A percentile compares a stretch with the other conserved stretches of the same genome.
phyloP scores from a whole-genome alignment of 306 rosid species.

The Fagus crenata region DNA sequence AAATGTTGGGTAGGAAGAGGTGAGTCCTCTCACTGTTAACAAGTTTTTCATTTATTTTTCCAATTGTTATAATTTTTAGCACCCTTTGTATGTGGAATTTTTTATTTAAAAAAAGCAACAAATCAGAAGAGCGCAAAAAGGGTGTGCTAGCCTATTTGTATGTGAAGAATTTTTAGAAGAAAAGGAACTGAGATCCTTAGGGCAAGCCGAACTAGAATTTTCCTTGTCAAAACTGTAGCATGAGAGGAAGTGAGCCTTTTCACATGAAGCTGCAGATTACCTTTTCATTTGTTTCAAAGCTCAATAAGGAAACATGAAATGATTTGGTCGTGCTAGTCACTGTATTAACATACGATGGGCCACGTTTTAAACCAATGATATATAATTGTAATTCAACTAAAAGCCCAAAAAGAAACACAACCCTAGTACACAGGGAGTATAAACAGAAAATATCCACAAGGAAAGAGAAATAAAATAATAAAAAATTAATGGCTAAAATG shows the following conservation, averaged over 20 bases:
- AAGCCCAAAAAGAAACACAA: no score
- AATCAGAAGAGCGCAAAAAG: no score
- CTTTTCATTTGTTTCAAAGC: neutral
- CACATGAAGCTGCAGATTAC: neutral
- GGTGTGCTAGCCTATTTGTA: no score
- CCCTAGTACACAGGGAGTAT: no score
- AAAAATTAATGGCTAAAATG: no score
- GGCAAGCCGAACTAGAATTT: neutral
- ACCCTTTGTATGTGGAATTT: neutral
- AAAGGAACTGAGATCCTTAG: neutral
- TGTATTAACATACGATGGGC: neutral
- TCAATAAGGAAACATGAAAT: neutral
- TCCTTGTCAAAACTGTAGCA: neutral
- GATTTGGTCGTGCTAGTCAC: neutral
- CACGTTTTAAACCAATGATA: neutral
- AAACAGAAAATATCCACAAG: no score
- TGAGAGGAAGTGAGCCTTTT: neutral
- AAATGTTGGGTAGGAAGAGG: neutral
- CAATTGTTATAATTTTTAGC: neutral
- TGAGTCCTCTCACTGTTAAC: neutral
- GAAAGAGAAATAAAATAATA: no score
- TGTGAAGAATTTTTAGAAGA: neutral
- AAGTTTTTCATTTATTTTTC: neutral
- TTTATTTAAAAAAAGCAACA: no score
- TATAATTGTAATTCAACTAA: neutral